Base-by-base conservation (phyloP, 768 basidiomycete species). In the Agaricus subrufescens region DNA sequence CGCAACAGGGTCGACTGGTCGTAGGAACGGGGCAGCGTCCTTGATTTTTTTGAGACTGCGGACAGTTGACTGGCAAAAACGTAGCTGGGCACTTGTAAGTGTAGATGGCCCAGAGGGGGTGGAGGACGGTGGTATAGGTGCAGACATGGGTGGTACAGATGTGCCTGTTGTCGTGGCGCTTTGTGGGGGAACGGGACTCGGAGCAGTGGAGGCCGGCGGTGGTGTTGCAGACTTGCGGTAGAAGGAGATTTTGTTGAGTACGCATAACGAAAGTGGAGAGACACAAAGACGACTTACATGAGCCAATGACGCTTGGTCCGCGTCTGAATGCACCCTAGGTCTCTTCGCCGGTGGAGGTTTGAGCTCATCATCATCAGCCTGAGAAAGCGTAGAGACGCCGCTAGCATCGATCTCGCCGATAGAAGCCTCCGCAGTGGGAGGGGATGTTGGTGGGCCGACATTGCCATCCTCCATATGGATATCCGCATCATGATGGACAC, bases 1-100 rank as follows among this genome's bases (percentile, higher is more conserved):
- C 7, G 84, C 87, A 61, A 94, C 80, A 23, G 86, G 80, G 69
- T 99, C 97, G 55, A 99, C 97, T 19, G 97, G 94, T 49, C 77
- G 78, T 51, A 88, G 71, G 73, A 99, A 99, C 1, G 94, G 85
- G 1, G 68, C 65, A 0, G 92, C 84, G 52, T 96, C 92, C 68
- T 91, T 92, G 66, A 84, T 67, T 75, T 91, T 94, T 78, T 91
- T 96, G 65, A 98, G 69, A 30, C 82, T 78, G 50, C 91, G 87
- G 42, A 98, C 68, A 3, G 89, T 86, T 4, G 86, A 87, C 52
- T 81, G 71, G 61, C 87, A 86, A 67, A 91, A 94, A 42, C 90
- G 87, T 69, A 83, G 85, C 68, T 98, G 97, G 8, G 79, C 75
- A 15, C 71, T 60, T 56, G 83, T 87, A 60, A 95, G 67, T 1